Conservation (phyloP, 148 eudicot species). For the Rhododendron molle region DNA sequence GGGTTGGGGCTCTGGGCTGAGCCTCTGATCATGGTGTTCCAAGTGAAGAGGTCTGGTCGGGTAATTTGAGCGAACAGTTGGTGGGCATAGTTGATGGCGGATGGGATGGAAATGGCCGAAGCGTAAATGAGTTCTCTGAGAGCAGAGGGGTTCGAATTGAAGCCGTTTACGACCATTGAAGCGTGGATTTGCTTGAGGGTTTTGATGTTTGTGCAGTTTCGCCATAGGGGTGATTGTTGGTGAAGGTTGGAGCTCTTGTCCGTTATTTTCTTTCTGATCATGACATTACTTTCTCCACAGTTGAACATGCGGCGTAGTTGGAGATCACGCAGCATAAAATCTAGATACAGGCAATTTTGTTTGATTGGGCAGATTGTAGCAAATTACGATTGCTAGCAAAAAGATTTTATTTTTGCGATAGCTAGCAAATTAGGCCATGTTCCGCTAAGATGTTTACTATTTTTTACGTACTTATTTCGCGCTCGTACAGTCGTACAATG, state of each 20-base stretch:
- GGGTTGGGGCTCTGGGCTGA: conserved; percentile 54
- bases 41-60: conserved; percentile 49
- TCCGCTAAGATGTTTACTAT: too few species aligned
- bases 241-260: conserved; percentile 23
- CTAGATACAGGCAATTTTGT: too few species aligned
- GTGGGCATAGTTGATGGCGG: conserved; percentile 51
- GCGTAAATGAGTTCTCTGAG: conserved; percentile 48
- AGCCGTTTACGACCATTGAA: conserved; percentile 40
- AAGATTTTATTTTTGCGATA: too few species aligned
- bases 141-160: conserved; percentile 25
- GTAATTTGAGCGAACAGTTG: conserved; percentile 47
- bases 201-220: conserved; percentile 34
- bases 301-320: background rate
- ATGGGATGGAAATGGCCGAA: conserved; percentile 24
- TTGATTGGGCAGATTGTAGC: too few species aligned
- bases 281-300: background rate
- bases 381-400: too few species aligned
- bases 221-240: conserved; percentile 40
- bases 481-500: too few species aligned
- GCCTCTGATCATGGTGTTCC: conserved; percentile 66
- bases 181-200: conserved; percentile 52
- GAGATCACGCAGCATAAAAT: too few species aligned
- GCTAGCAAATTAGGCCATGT: too few species aligned
- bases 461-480: too few species aligned
- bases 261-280: conserved; percentile 35